phyloP scores from a whole-genome alignment of 768 basidiomycete genomes.

The Auricularia sp. region DNA sequence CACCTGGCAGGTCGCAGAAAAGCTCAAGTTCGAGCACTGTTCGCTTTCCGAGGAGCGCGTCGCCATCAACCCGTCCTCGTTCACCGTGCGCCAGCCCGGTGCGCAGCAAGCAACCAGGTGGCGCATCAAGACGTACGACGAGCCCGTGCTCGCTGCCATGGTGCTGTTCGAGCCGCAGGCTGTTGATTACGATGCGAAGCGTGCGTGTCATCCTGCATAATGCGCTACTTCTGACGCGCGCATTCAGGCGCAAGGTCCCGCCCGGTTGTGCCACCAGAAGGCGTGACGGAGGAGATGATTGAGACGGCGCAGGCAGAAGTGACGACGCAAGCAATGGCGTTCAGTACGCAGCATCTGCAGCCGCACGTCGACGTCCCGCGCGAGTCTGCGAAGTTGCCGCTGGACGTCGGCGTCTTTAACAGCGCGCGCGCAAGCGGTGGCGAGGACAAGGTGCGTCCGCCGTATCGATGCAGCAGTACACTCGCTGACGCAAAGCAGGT shows the following conservation, averaged over 20 bases:
- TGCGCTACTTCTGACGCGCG: slow-evolving; percentile 59
- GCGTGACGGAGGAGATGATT: slow-evolving; percentile 22
- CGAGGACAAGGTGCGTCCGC: slow-evolving; percentile 60
- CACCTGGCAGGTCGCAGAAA: slow-evolving; percentile 89
- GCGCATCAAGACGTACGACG: slow-evolving; percentile 84
- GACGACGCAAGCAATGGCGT: slow-evolving; percentile 85
- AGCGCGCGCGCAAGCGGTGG: slow-evolving; percentile 79
- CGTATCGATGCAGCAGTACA: too few species aligned
- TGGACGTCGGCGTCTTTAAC: slow-evolving; percentile 90
- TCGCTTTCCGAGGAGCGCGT: slow-evolving; percentile 86
- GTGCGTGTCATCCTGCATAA: slow-evolving; percentile 23
- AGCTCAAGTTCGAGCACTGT: slow-evolving; percentile 75
- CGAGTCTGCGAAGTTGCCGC: slow-evolving; percentile 81
- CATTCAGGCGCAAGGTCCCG: slow-evolving; percentile 27
- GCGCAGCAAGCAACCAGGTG: slow-evolving; percentile 70
- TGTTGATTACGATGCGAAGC: slow-evolving; percentile 79
- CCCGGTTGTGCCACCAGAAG: slow-evolving; percentile 3
- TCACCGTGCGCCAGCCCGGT: slow-evolving; percentile 70
- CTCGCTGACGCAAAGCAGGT: slow-evolving; percentile 9
- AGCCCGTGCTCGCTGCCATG: slow-evolving; percentile 90
- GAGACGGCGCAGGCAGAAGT: slow-evolving; percentile 18
- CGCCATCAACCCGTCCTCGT: slow-evolving; percentile 82
- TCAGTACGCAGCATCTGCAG: slow-evolving; percentile 75
- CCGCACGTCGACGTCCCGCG: slow-evolving; percentile 55
- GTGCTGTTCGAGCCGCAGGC: slow-evolving; percentile 91